Evolutionary conservation across 2,329 filamentous ascomycete species (phyloP), one percentile per base, ranked within the genome.

Genomic region (Alternaria gaisen): DNA sequence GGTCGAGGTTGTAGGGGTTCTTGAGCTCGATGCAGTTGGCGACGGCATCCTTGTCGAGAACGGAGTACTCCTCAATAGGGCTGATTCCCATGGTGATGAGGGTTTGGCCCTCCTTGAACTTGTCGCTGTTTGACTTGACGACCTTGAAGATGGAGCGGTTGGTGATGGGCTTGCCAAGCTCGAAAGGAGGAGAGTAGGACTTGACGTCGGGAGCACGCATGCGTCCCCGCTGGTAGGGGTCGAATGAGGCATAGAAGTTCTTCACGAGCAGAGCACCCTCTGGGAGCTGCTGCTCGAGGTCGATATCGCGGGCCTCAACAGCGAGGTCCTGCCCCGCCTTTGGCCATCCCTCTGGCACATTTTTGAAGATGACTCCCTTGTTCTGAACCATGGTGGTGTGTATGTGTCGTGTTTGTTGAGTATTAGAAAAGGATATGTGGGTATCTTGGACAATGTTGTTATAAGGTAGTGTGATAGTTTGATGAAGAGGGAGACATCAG

Each of bases 201-300:
- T 90, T 87, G 74, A 81, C 71, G 36, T 82, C 77, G 7, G 90
- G 74, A 48, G 83, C 79, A 48, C 92, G 89, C 91, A 97, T 94
- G 68, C 87, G 87, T 62, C 90, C 91, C 58, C 93, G 90, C 83
- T 91, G 88, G 82, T 96, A 97, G 2, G 93, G 93, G 79, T 97
- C 93, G 80, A 90, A 90, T 41, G 91, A 94, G 66, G 88, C 84
- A 78, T 91, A 92, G 72, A 90, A 85, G 69, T 90, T 86, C 81
- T 92, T 87, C 66, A 90, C 80, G 32, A 87, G 87, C 50, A 96
- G 77, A 41, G 92, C 89, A 65, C 91, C 90, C 44, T 85, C 77
- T 24, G 88, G 84, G 28, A 81, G 80, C 5, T 85, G 76, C 52
- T 85, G 82, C 24, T 87, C 80, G 67, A 89, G 80, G 75, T 95